Base-by-base conservation (phyloP, 805 yeast genomes). In the Teunomyces stri region DNA sequence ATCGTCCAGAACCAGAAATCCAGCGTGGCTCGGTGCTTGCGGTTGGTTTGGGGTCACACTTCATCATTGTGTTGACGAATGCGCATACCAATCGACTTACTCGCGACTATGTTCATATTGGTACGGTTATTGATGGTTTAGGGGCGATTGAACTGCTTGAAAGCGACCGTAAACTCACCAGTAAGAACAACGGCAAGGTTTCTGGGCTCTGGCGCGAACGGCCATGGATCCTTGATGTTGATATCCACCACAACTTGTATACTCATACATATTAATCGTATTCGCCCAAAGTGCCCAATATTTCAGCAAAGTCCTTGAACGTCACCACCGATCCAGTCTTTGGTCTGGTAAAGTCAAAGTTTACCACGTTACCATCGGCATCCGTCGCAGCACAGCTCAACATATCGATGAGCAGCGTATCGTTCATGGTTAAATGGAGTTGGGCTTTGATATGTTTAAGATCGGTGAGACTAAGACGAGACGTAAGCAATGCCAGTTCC, bases 271-370 rank as follows among this genome's bases (percentile, higher is more conserved):
- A 18, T 35, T 43, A 60, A 43, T 66, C 72, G 7, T 62, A 57
- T 46, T 72, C 75, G 5, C 76, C 76, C 10, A 72, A 48, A 20
- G 59, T 61, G 1, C 76, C 76, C 34, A 72, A 46, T 6, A 72
- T 67, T 47, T 68, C 73, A 1, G 74, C 76, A 58, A 72, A 72
- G 46, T 69, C 76, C 49, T 69, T 70, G 45, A 72, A 62, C 4
- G 54, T 47, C 6, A 72, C 61, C 35, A 54, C 57, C 9, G 68
- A 49, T 0, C 70, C 72, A 9, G 47, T 46, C 39, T 60, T 58
- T 9, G 57, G 47, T 39, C 54, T 57, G 6, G 56, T 53, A 20
- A 63, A 58, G 44, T 63, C 64, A 47, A 62, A 72, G 49, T 64
- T 69, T 18, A 61, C 49, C 4, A 64, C 30, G 5, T 57, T 54